These are phyloP conservation scores for Tulasnella sp. DNA, from an alignment of 768 basidiomycete species.

Conservation along the genomic window DNA sequence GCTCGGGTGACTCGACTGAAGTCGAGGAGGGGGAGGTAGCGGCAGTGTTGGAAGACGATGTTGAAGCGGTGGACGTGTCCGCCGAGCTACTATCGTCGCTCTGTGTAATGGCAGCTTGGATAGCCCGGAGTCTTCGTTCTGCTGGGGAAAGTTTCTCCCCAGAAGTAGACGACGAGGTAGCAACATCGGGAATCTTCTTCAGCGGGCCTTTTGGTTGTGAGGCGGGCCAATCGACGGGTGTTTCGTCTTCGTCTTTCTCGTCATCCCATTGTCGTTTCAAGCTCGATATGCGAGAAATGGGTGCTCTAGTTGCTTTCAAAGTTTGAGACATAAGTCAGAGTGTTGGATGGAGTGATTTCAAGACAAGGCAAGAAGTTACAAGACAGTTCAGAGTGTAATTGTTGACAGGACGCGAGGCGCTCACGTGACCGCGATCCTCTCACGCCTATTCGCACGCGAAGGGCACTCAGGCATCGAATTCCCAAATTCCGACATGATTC, in stretches of 20 bases:
- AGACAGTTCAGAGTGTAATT: neutral
- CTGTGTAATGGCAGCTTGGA: neutral
- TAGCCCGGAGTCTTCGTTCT: neutral
- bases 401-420: neutral
- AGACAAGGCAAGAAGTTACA: neutral
- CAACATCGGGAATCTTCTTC: neutral
- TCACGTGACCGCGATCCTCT: neutral
- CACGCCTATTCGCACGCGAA: no score
- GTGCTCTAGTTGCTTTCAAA: neutral
- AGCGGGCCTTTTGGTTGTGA: neutral
- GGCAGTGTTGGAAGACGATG: neutral
- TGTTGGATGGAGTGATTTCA: no score
- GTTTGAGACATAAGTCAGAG: neutral
- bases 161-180: neutral
- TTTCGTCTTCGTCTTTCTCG: neutral
- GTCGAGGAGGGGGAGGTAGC: neutral
- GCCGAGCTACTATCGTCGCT: neutral
- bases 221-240: neutral
- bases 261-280: slow-evolving; percentile 14
- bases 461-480: no score
- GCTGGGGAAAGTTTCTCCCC: neutral
- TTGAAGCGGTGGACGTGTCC: neutral
- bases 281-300: neutral
- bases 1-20: neutral
- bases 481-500: no score